Evolutionary conservation across 1,139 yeast species (phyloP).

Genomic region (Geotrichum aggregatum): DNA sequence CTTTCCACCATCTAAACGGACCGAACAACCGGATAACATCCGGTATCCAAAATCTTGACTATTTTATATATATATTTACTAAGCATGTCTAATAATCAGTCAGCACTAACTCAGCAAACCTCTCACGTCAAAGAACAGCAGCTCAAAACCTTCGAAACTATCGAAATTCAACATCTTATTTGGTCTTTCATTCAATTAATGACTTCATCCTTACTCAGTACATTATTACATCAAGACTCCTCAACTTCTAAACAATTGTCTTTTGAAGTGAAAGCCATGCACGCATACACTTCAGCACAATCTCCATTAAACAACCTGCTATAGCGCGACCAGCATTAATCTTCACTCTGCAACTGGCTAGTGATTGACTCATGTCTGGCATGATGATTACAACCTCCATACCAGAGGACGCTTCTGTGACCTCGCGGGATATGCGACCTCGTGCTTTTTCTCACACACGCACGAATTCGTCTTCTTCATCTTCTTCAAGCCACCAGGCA

Average conservation of each 20-base stretch:
- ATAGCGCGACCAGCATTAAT: not conserved
- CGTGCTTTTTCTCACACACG: conserved; percentile 32
- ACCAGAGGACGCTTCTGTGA: conserved; percentile 23
- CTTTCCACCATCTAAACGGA: not conserved
- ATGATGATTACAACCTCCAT: conserved; percentile 22
- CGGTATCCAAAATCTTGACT: not conserved
- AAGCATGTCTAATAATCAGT: no score
- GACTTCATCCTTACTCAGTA: not conserved
- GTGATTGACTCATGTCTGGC: not conserved
- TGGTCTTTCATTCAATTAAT: not conserved
- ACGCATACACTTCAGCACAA: no score
- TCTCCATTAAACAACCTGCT: no score
- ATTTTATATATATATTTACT: no score
- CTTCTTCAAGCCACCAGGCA: conserved; percentile 26
- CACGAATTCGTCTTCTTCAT: conserved; percentile 34
- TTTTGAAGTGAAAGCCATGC: no score
- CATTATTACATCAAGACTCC: no score
- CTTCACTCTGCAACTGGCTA: not conserved
- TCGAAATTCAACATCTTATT: no score
- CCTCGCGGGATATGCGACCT: conserved; percentile 16
- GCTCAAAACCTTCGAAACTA: no score
- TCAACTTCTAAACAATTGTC: no score
- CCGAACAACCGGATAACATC: not conserved
- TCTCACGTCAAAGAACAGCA: no score
- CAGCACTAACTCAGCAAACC: no score